Evolutionary conservation across 306 rosid species (phyloP), one percentile per base, ranked within the genome.

Genomic region (Glycine tomentella): DNA sequence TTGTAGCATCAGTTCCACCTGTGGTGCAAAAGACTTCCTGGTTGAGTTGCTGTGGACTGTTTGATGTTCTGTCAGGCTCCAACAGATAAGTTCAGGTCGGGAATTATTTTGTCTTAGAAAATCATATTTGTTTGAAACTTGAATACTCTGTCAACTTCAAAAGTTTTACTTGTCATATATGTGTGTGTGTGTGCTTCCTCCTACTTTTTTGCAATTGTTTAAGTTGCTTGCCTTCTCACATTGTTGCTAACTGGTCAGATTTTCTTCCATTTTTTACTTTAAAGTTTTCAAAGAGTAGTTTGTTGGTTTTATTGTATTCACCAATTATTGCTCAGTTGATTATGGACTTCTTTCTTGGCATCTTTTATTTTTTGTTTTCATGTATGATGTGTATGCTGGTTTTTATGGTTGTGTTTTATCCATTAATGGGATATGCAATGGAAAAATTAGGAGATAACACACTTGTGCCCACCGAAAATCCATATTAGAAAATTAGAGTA

Each of bases 21-120:
- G 44, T 79, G 57, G 85, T 49, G 49, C 93, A 56, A 46, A 93
- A 83, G 80, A 75, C 94, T 9, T 87, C 91, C 65, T 86, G 91
- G 85, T 84, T 82, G 82, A 85, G 79, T 89, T 95, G 99, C 84
- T 95, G 99, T 69, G 99, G 99, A 70, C 82, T 95, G 77, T 88
- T 88, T 15, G 99, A 95, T 31, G 80, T 52, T 79, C 49, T 93
- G 36, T 84, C 87, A 25, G 90, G 97, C 82, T 83, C 93, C 76
- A 61, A 80, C 67, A 68, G 94, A 95, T 95, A 72, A 91, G 38
- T 71, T 81, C 91, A 93, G 99, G 97, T 93, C 81, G 69, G 86
- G 36, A 64, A 48, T 64, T 72, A 66, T 82, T n/a, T n/a, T 40
- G 62, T 72, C 46, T 68, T 58, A 56, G 64, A 34, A 77, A 48